Base-by-base conservation (phyloP, 129 eudicot genomes). In the Chrysanthemum seticuspe region DNA sequence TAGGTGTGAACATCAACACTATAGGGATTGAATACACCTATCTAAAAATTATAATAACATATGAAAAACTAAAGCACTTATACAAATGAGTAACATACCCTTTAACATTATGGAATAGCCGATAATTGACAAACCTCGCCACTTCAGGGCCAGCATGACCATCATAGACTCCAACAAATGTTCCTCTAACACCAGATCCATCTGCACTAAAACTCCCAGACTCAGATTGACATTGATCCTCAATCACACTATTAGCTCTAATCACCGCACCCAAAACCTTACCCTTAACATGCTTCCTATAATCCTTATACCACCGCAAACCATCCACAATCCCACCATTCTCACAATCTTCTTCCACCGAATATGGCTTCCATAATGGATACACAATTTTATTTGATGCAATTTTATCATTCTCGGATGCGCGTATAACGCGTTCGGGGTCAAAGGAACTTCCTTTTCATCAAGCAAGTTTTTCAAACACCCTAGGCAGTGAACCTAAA, bases 191-290 rank as follows among this genome's bases (percentile, higher is more conserved):
- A 21, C 92, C 91, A 1, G 61, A 61, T 25, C 82, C 91, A 47
- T 16, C 59, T 1, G 72, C 82, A 71, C 92, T 86, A 82, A 91
- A 15, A 10, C 84, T 53, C 19, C 97, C 92, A 2, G 92, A 88
- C 68, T 84, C 97, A 18, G 86, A 79, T 45, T 86, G 90, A 83
- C 96, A 86, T 2, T 91, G 88, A 84, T 91, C 97, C 80, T 91
- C 97, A 49, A 91, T 59, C 21, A 19, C 21, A 19, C 21, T 19
- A 19, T 19, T 19, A 19, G 21, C 21, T 19, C 21, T 19, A 19
- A 19, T 19, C 21, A 19, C 21, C 21, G 21, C 21, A 19, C 21
- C 21, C 21, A 19, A 19, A 19, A 19, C 21, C 21, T 19, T 19
- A 19, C 21, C 21, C 21, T 19, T 19, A 19, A 19, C 21, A 19